Evolutionary conservation across 108 stramenopile genomes (phyloP).

Genomic region (Stephanodiscus triporus): DNA sequence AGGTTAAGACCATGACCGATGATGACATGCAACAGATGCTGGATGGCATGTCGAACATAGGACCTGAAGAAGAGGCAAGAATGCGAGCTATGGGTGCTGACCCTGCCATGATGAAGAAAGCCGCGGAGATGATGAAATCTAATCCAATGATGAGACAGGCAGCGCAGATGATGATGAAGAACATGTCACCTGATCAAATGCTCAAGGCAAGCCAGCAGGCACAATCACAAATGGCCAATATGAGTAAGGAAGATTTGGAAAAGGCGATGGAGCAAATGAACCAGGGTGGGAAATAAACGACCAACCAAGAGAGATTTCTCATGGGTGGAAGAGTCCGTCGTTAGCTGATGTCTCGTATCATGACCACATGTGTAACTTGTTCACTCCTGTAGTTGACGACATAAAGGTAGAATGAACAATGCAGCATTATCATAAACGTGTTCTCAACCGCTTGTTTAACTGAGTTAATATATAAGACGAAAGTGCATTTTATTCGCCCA

Average conservation of each 20-base stretch:
- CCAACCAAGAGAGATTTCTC: not conserved
- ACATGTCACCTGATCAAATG: slow-evolving; percentile 71
- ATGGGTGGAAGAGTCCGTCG: not conserved
- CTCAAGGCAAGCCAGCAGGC: slow-evolving; percentile 66
- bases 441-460: not conserved
- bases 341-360: not conserved
- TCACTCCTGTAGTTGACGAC: not conserved
- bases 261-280: slow-evolving; percentile 31
- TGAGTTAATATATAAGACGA: not conserved
- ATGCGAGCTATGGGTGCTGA: slow-evolving; percentile 78
- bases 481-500: slow-evolving; percentile 52
- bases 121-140: slow-evolving; percentile 65
- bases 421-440: too few species aligned
- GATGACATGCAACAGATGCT: slow-evolving; percentile 63
- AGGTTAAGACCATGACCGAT: slow-evolving; percentile 69
- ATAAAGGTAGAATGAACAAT: too few species aligned
- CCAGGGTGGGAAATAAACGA: not conserved
- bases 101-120: slow-evolving; percentile 65
- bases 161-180: slow-evolving; percentile 70
- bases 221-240: slow-evolving; percentile 66
- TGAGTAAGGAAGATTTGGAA: slow-evolving; percentile 62
- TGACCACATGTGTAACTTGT: not conserved
- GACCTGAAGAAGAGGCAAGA: slow-evolving; percentile 71
- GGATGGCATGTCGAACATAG: slow-evolving; percentile 62
- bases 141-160: slow-evolving; percentile 77